These are phyloP conservation scores for Lumnitzera littorea DNA, from an alignment of 345 rosid genomes.

Conservation along the genomic window DNA sequence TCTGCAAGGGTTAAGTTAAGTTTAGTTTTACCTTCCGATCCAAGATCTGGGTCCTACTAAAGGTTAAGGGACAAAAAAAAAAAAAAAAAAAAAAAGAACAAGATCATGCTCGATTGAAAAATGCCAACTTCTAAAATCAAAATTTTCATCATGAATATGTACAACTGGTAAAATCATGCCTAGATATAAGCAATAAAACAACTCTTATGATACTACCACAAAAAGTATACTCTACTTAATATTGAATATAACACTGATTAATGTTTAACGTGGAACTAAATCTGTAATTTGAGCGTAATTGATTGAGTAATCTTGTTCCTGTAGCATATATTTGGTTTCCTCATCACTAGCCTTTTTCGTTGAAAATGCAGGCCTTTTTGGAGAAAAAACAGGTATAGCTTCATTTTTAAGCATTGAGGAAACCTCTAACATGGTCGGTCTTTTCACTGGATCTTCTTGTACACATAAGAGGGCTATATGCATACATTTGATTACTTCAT, in stretches of 20 bases:
- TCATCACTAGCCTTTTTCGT: background rate
- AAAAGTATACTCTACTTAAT: too few species aligned
- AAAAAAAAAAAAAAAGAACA: too few species aligned
- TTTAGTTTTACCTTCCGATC: too few species aligned
- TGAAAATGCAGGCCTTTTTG: constrained; percentile 30
- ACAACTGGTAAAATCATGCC: too few species aligned
- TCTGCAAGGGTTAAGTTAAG: too few species aligned
- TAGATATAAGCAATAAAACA: too few species aligned
- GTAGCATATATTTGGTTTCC: background rate
- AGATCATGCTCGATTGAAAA: too few species aligned
- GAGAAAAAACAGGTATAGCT: constrained; percentile 1
- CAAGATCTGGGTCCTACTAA: too few species aligned
- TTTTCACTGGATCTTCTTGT: constrained; percentile 18
- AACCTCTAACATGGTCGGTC: constrained; percentile 28
- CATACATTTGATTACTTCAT: constrained; percentile 20
- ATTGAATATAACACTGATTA: constrained; percentile 4
- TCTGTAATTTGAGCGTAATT: constrained; percentile 20
- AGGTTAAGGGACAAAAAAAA: too few species aligned
- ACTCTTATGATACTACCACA: too few species aligned
- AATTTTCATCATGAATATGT: too few species aligned
- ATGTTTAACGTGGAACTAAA: constrained; percentile 20
- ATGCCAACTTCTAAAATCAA: too few species aligned
- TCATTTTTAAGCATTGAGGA: constrained; percentile 16
- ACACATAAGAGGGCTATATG: constrained; percentile 30
- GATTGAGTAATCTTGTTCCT: constrained; percentile 14